phyloP scores from a whole-genome alignment of 2,329 filamentous ascomycete genomes.

The Mycogone perniciosa region DNA sequence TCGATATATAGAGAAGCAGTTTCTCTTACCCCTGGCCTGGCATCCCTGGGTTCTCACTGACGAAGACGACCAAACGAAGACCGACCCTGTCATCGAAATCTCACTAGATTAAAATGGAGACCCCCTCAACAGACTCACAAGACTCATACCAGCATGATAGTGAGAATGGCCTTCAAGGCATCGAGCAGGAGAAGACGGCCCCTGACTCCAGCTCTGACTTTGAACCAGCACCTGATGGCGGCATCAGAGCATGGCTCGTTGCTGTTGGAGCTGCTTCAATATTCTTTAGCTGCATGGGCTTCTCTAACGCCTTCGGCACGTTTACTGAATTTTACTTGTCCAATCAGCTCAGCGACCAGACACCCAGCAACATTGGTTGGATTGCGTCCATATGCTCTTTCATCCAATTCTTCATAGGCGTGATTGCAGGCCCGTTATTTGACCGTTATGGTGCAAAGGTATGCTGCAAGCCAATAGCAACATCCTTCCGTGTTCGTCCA shows the following conservation, averaged over 20 bases:
- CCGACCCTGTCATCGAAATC: background rate
- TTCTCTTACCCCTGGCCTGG: background rate
- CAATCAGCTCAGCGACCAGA: slow-evolving; percentile 26
- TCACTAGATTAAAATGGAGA: background rate
- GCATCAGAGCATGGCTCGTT: slow-evolving; percentile 35
- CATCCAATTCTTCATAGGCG: slow-evolving; percentile 29
- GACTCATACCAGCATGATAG: background rate
- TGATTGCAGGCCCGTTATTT: slow-evolving; percentile 33
- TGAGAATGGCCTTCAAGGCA: background rate
- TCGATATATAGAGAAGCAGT: background rate
- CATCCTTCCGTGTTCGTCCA: too few species aligned
- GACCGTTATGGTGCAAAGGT: slow-evolving; percentile 36
- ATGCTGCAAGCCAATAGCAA: background rate
- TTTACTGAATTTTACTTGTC: slow-evolving; percentile 39
- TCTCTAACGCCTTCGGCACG: slow-evolving; percentile 38
- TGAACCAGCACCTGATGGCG: slow-evolving; percentile 24
- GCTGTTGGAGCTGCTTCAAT: slow-evolving; percentile 28
- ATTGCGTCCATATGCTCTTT: slow-evolving; percentile 35
- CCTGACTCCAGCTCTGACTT: background rate
- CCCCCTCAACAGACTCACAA: background rate
- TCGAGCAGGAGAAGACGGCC: background rate
- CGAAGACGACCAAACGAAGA: background rate
- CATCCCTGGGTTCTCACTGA: background rate
- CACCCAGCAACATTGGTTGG: slow-evolving; percentile 34
- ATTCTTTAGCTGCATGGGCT: slow-evolving; percentile 36